Conservation (phyloP, 2,329 filamentous ascomycete species). For the Periconia digitata region DNA sequence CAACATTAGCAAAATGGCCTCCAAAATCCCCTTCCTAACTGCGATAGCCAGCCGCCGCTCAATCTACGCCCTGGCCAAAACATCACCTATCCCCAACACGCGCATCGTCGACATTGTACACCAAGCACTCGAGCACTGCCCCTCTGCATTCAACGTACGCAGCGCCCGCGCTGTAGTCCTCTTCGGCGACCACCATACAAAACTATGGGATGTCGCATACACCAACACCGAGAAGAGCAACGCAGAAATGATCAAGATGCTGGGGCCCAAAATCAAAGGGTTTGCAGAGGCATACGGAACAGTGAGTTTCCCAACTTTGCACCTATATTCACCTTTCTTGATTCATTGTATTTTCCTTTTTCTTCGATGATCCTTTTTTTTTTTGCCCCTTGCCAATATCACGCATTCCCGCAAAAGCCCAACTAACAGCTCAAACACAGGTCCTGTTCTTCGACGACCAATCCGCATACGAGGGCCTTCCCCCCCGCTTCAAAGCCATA, state of each 20-base stretch:
- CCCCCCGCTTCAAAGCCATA: constrained; percentile 16
- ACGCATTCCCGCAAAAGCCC: neutral
- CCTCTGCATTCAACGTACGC: constrained; percentile 34
- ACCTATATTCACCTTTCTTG: neutral
- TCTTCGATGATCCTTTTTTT: neutral
- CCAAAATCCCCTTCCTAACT: constrained; percentile 25
- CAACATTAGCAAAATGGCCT: constrained; percentile 17
- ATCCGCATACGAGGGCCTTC: constrained; percentile 14
- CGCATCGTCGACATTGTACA: constrained; percentile 28
- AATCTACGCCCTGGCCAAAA: constrained; percentile 25
- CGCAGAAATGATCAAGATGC: constrained; percentile 13
- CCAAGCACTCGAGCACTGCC: constrained; percentile 25
- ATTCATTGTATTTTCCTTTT: neutral
- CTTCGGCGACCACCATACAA: constrained; percentile 25
- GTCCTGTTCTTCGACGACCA: constrained; percentile 25
- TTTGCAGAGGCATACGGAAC: constrained; percentile 23
- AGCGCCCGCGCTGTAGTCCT: constrained; percentile 29
- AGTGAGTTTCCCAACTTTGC: constrained; percentile 12
- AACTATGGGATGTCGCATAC: constrained; percentile 27
- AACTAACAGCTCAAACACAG: constrained; percentile 6
- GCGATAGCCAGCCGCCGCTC: constrained; percentile 30
- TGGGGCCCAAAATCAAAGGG: constrained; percentile 24
- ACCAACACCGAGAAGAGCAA: constrained; percentile 15
- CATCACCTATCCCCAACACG: constrained; percentile 23
- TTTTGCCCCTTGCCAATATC: neutral